Percentiles rank a stretch among this genome's conserved stretches.
Conservation (phyloP, 139 green algal species). For the Chlamydomonas sp. region DNA sequence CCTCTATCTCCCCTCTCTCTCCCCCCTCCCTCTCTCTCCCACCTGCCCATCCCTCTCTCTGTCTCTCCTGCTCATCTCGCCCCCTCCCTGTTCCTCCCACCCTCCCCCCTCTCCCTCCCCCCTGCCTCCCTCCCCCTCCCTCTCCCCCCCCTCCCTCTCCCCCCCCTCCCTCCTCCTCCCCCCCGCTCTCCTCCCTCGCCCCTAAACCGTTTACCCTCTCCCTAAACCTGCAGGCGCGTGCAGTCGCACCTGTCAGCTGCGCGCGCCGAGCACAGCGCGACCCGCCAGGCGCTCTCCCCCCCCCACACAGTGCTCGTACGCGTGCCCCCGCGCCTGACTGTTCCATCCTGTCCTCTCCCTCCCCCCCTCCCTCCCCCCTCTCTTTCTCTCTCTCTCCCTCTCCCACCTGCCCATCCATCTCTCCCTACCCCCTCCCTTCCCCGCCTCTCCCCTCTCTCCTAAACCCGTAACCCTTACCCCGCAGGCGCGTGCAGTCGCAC, state of each 20-base stretch:
- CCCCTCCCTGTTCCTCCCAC: background rate
- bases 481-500: constrained; percentile 22
- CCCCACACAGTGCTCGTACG: too few species aligned
- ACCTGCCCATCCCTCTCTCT: background rate
- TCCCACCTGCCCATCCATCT: background rate
- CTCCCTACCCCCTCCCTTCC: background rate
- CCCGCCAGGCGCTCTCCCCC: constrained; percentile 60
- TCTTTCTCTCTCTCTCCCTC: background rate
- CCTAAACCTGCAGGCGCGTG: constrained; percentile 16
- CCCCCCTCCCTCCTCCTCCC: background rate
- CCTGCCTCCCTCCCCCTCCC: background rate
- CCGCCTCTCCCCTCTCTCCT: background rate
- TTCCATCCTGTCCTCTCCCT: background rate
- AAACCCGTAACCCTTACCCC: background rate
- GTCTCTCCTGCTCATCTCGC: background rate
- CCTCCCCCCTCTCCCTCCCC: background rate
- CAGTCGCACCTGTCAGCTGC: constrained; percentile 9
- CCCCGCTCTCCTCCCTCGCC: background rate
- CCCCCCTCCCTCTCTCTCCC: background rate
- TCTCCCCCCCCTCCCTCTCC: too few species aligned
- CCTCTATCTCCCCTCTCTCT: background rate
- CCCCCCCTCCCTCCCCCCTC: background rate
- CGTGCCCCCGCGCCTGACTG: background rate
- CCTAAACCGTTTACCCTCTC: background rate
- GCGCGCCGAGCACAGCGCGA: constrained; percentile 15